Base-by-base conservation (phyloP, 371 early-diverging fungal species). In the Mortierella sp. region DNA sequence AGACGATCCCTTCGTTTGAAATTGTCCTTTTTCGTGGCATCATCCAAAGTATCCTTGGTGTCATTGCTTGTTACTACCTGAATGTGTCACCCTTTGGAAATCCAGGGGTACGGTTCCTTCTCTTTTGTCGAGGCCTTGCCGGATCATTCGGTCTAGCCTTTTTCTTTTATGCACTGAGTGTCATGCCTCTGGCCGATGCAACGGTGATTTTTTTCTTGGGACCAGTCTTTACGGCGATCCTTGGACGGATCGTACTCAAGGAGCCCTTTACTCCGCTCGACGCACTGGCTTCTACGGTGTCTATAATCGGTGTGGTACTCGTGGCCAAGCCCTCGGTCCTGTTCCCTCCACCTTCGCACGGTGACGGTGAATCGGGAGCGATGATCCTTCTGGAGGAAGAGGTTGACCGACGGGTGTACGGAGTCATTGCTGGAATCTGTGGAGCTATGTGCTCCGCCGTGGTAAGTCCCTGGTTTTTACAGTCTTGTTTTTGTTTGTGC, bases 201-300 rank as follows among this genome's bases (percentile, higher is more conserved):
- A 93, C 92, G 1, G 91, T 91, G 9, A 70, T 94, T 11, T 94
- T 94, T 76, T 95, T 94, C 72, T 87, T 91, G 18, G 90, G 90
- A 1, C 94, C 95, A 6, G 86, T 89, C 7, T 90, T 94, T 63
- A 94, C 93, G 2, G 89, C 92, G 12, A 77, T 94, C 25, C 64
- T 93, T n/a, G 91, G 91, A 6, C 67, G 84, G 25, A 30, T 90
- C 44, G 76, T 87, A n/a, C 82, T 94, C 9, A 82, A 85, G 29
- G 95, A 95, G 70, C 83, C 89, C 0, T 91, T 91, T 59, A 90
- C 87, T 0, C 47, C 63, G 3, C 82, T 90, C 50, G 93, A 95
- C 64, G 80, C 82, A 0, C 25, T 85, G 0, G 87, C 90, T 2
- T 83, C 89, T 0, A 59, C 82, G 6, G 58, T 88, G 7, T 90